These are phyloP conservation scores for Moesziomyces antarcticus DNA, from an alignment of 1,284 basidiomycete species.

Conservation along the genomic window DNA sequence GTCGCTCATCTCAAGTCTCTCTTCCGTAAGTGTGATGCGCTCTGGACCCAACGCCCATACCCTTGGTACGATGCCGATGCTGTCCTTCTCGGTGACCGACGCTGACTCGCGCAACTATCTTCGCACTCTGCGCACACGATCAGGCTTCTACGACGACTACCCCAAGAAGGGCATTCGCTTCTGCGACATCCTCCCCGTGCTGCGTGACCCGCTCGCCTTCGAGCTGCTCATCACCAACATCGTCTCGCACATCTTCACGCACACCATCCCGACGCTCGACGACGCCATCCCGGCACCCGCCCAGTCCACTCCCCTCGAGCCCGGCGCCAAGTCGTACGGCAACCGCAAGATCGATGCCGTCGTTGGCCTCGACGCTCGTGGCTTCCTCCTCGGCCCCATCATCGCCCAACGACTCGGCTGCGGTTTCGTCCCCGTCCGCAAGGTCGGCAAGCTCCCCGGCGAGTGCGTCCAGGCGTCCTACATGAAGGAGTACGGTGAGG, in stretches of 20 bases:
- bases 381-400: constrained; percentile 93
- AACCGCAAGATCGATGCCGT: constrained; percentile 82
- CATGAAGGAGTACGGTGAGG: constrained; percentile 97
- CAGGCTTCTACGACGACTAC: constrained; percentile 65
- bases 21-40: constrained; percentile 38
- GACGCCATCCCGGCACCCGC: constrained; percentile 54
- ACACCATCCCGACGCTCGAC: constrained; percentile 73
- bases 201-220: constrained; percentile 66
- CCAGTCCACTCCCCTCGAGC: constrained; percentile 26
- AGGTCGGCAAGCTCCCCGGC: constrained; percentile 93
- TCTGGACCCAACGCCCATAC: too few relatives aligned
- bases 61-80: too few relatives aligned
- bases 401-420: constrained; percentile 91
- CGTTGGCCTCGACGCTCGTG: constrained; percentile 94
- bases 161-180: constrained; percentile 66
- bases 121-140: too few relatives aligned
- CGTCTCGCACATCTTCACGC: constrained; percentile 83
- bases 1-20: constrained; percentile 58
- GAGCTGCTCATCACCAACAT: constrained; percentile 87
- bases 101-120: not conserved
- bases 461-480: constrained; percentile 81
- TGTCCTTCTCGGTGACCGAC: not conserved
- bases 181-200: constrained; percentile 67
- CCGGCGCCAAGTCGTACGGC: constrained; percentile 39
- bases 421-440: constrained; percentile 95